Conservation (phyloP, 2,329 filamentous ascomycete genomes). For the Sarocladiaceae sp. region DNA sequence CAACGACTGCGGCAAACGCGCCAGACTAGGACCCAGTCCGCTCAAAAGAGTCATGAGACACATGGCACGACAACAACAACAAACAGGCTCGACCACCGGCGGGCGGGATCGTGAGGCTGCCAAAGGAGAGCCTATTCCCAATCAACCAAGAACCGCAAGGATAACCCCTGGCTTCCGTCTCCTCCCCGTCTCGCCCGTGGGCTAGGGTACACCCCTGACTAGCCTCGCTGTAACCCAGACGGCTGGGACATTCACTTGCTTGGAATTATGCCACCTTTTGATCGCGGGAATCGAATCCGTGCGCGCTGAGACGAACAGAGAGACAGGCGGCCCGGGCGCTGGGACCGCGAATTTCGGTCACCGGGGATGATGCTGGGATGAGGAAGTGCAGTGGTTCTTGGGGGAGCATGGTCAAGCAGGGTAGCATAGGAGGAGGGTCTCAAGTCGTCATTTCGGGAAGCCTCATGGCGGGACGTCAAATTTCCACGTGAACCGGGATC, state of each 20-base stretch:
- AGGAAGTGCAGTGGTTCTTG: too few species aligned
- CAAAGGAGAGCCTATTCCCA: not conserved
- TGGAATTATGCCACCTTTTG: too few species aligned
- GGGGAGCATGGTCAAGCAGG: too few species aligned
- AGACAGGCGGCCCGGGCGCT: not conserved
- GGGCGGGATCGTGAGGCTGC: not conserved
- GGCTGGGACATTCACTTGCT: slow-evolving; percentile 3
- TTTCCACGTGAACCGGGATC: not conserved
- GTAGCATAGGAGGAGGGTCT: not conserved
- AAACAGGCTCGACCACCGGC: not conserved
- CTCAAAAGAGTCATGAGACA: not conserved
- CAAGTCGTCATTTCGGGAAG: slow-evolving; percentile 1
- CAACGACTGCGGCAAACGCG: too few species aligned
- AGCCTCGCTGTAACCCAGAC: slow-evolving; percentile 4
- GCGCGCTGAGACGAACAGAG: not conserved
- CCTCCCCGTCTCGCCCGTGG: not conserved
- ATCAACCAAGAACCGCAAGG: too few species aligned
- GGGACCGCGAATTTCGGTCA: not conserved
- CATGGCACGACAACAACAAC: not conserved
- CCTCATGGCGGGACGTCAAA: not conserved
- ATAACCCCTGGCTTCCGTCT: not conserved
- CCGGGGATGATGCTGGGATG: not conserved
- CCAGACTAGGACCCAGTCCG: too few species aligned
- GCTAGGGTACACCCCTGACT: not conserved
- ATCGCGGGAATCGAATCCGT: not conserved